Evolutionary conservation across 495 filamentous ascomycete species (phyloP), one percentile per base, ranked within the genome.

Genomic region (Sphaerosporella brunnea): DNA sequence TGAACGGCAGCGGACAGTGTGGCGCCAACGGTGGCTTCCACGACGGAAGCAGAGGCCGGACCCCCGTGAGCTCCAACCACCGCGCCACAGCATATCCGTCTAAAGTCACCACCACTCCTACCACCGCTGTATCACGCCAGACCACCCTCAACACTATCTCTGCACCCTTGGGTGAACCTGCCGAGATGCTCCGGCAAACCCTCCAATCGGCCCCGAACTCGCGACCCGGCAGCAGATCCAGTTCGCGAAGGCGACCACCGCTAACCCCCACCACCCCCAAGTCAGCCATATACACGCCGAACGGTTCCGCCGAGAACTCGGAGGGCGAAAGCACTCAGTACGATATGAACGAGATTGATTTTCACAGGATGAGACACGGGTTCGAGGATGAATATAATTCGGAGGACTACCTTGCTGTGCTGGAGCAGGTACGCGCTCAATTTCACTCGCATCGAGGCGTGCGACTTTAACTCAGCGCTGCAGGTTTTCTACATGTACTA

Each of bases 401-500:
- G 4, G 76, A 80, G 51, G 77, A 62, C 47, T 60, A 52, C 54
- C 49, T 61, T 47, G 45, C 63, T 49, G 62, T 60, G 37, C 61
- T 65, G 53, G 56, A 62, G 58, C 63, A 64, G 67, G 68, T 68
- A 65, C 61, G 61, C 2, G 23, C 36, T 3, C 23, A 24, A 23
- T 7, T 32, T 13, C 28, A 34, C 24, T 16, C 11, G n/a, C n/a
- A n/a, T n/a, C n/a, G n/a, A n/a, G n/a, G n/a, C n/a, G n/a, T n/a
- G n/a, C n/a, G n/a, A n/a, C n/a, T n/a, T n/a, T n/a, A n/a, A n/a
- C n/a, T n/a, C n/a, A 40, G 28, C n/a, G 16, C 19, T 47, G n/a
- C 64, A 86, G 79, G 77, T 73, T 49, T 96, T 93, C 73, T 95
- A 88, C 67, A 94, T 95, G 87, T 99, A 96, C 64, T 99, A 81